Evolutionary conservation across 305 asterid species (phyloP).

Genomic region (Fraxinus sp.): DNA sequence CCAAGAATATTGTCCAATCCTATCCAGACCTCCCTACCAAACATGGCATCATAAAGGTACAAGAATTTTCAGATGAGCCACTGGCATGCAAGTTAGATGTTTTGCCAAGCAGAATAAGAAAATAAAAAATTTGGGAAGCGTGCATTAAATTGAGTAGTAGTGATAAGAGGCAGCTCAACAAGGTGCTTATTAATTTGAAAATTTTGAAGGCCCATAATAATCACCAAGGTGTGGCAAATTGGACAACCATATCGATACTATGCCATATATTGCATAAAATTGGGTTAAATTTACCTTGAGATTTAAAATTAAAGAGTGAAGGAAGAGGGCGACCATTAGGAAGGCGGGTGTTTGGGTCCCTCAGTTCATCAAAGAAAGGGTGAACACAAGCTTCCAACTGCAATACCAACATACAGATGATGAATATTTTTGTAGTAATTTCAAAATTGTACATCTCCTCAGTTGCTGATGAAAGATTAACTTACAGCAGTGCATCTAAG

Average conservation of each 20-base stretch:
- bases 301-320: constrained; percentile 84
- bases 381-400: constrained; percentile 98
- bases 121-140: too few species aligned
- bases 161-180: not conserved
- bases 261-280: not conserved
- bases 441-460: constrained; percentile 16
- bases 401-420: constrained; percentile 24
- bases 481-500: constrained; percentile 97
- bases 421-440: not conserved
- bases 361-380: constrained; percentile 90
- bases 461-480: constrained; percentile 29
- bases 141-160: too few species aligned
- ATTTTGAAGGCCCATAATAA: not conserved
- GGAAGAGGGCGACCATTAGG: constrained; percentile 99
- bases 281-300: constrained; percentile 56
- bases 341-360: constrained; percentile 80
- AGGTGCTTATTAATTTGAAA: not conserved
- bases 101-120: too few species aligned
- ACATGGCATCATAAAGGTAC: not conserved
- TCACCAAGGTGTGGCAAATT: not conserved
- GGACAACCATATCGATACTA: not conserved
- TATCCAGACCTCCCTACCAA: not conserved
- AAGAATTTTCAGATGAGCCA: not conserved
- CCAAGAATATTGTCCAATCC: not conserved
- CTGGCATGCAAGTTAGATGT: too few species aligned